Percentiles rank a stretch among this genome's conserved stretches.
These are phyloP conservation scores for Candida pini DNA, from an alignment of 805 yeast species.

Conservation along the genomic window DNA sequence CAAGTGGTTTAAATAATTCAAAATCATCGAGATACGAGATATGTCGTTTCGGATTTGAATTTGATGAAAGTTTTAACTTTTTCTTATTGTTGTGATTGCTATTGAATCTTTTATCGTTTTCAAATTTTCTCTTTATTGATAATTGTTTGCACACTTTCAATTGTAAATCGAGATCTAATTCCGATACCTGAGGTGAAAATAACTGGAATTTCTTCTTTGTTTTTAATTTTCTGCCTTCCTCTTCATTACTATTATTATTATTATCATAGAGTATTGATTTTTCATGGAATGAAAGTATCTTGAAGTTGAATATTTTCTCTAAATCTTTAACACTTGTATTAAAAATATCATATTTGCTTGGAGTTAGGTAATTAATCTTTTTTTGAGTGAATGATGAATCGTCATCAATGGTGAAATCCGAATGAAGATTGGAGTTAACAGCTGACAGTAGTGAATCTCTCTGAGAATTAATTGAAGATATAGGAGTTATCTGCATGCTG, in stretches of 20 bases:
- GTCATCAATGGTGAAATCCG: too few species aligned
- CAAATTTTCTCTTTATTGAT: conserved; percentile 1
- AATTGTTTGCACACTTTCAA: conserved; percentile 1
- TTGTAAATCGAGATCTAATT: conserved; percentile 5
- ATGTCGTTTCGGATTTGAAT: neutral
- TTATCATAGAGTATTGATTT: neutral
- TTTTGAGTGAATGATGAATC: too few species aligned
- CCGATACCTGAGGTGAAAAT: neutral
- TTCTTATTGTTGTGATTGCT: too few species aligned
- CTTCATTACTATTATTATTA: neutral
- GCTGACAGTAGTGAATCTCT: neutral
- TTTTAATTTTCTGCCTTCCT: neutral
- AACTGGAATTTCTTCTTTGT: too few species aligned
- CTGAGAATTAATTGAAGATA: neutral
- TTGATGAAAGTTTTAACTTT: neutral
- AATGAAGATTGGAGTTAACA: too few species aligned
- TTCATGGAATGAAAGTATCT: conserved; percentile 11
- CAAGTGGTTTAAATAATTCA: conserved; percentile 16
- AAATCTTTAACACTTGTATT: conserved; percentile 18
- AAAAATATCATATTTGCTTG: conserved; percentile 9
- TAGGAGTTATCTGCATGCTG: neutral
- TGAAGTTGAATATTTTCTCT: conserved; percentile 20
- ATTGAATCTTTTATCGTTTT: neutral
- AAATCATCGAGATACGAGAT: conserved; percentile 15
- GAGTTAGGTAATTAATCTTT: neutral